These are phyloP conservation scores for Picochlorum costavermella DNA, from an alignment of 139 green algal species.

Conservation along the genomic window DNA sequence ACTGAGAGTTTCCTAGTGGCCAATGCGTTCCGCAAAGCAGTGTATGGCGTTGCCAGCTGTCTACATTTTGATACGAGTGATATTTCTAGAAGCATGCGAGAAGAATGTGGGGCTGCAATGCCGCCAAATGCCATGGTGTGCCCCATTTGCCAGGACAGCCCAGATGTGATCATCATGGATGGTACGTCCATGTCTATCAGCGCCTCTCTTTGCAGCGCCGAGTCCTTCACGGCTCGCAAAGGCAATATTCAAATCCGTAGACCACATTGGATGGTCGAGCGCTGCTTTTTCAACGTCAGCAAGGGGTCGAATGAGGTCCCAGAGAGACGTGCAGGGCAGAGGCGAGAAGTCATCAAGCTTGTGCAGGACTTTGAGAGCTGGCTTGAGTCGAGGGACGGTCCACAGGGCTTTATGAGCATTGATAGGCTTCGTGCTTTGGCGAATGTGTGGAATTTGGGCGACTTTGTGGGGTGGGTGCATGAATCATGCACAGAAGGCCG, in stretches of 20 bases:
- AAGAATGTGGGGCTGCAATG: background rate
- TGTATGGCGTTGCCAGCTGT: background rate
- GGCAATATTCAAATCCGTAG: background rate
- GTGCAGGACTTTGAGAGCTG: background rate
- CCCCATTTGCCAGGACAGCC: background rate
- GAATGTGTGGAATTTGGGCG: too few relatives aligned
- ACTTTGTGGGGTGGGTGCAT: too few relatives aligned
- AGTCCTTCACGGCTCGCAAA: background rate
- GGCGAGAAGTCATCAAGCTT: background rate
- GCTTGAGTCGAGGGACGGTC: too few relatives aligned
- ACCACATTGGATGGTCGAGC: background rate
- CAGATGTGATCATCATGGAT: conserved; percentile 4
- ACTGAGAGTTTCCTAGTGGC: background rate
- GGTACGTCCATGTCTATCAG: background rate
- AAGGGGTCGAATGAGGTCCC: background rate
- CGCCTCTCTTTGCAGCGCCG: background rate
- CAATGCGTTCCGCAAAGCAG: background rate
- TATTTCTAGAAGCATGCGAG: background rate
- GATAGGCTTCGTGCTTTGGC: too few relatives aligned
- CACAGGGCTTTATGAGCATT: too few relatives aligned
- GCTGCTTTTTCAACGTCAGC: background rate
- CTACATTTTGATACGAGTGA: background rate
- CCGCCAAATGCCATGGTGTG: background rate
- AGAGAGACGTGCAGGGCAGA: background rate
- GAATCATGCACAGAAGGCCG: too few relatives aligned